These are phyloP conservation scores for Dictyophora rubrovolvata DNA, from an alignment of 768 basidiomycete species.

Conservation along the genomic window DNA sequence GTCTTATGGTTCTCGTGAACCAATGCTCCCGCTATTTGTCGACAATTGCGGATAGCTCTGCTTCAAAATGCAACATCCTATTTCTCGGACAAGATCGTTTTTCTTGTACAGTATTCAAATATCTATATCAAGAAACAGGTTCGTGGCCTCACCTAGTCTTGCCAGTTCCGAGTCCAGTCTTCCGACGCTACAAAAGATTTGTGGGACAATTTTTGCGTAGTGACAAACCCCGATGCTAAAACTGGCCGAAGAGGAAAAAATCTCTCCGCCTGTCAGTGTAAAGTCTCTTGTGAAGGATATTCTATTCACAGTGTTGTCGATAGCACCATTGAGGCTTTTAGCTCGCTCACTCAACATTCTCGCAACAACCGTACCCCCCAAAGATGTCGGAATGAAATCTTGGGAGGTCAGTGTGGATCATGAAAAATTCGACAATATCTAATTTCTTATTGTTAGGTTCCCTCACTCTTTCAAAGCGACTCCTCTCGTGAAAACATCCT, in stretches of 20 bases:
- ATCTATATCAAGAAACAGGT: constrained; percentile 59
- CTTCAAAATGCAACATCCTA: constrained; percentile 50
- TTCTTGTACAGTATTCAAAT: constrained; percentile 62
- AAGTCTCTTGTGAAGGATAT: background rate
- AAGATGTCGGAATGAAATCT: constrained; percentile 45
- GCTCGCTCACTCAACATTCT: constrained; percentile 45
- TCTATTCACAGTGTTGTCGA: background rate
- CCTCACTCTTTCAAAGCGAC: constrained; percentile 29
- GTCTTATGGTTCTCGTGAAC: background rate
- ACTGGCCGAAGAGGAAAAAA: constrained; percentile 52
- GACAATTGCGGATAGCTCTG: background rate
- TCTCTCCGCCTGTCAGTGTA: constrained; percentile 44
- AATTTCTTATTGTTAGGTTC: constrained; percentile 16
- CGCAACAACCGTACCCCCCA: constrained; percentile 50
- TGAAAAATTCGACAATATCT: background rate
- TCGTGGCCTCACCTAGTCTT: constrained; percentile 9
- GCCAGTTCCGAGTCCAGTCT: background rate
- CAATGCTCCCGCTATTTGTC: background rate
- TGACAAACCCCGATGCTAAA: constrained; percentile 60
- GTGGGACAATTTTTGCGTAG: constrained; percentile 59
- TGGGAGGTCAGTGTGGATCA: constrained; percentile 45
- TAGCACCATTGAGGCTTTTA: constrained; percentile 63
- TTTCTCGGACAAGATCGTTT: constrained; percentile 88
- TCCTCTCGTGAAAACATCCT: constrained; percentile 41
- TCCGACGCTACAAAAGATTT: constrained; percentile 43